These are phyloP conservation scores for Plasmodium knowlesi DNA, from an alignment of 169 alveolate species.

Conservation along the genomic window DNA sequence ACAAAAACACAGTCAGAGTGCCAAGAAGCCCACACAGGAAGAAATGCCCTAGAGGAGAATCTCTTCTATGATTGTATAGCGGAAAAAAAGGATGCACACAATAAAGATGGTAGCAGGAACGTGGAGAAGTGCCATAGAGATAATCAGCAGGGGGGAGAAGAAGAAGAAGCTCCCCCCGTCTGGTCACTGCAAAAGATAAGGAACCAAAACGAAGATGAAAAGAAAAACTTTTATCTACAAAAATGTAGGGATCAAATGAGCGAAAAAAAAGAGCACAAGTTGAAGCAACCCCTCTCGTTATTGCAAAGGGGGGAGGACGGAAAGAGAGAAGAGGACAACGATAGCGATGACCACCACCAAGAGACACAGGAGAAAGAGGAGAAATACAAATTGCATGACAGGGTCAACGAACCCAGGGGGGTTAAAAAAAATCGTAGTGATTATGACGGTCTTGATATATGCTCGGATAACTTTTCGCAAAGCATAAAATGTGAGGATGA, in stretches of 20 bases:
- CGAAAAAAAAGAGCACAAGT: neutral
- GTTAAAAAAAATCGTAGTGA: neutral
- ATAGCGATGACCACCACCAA: neutral
- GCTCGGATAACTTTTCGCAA: neutral
- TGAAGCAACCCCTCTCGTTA: neutral
- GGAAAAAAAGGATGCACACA: neutral
- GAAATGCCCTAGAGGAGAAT: neutral
- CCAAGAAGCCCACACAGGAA: neutral
- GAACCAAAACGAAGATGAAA: neutral
- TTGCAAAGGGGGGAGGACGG: neutral
- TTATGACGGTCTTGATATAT: neutral
- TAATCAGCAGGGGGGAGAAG: neutral
- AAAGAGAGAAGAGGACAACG: neutral
- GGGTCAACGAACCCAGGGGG: neutral
- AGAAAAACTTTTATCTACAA: neutral
- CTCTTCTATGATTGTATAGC: constrained; percentile 38
- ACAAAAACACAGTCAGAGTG: neutral
- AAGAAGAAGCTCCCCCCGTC: neutral
- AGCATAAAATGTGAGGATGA: neutral
- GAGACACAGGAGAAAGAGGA: neutral
- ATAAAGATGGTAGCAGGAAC: neutral
- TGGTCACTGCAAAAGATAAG: neutral
- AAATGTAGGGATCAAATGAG: neutral
- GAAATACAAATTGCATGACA: neutral
- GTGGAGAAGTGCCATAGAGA: neutral